Evolutionary conservation across 768 basidiomycete species (phyloP), one percentile per base, ranked within the genome.

Genomic region (Lactifluus rugatus): DNA sequence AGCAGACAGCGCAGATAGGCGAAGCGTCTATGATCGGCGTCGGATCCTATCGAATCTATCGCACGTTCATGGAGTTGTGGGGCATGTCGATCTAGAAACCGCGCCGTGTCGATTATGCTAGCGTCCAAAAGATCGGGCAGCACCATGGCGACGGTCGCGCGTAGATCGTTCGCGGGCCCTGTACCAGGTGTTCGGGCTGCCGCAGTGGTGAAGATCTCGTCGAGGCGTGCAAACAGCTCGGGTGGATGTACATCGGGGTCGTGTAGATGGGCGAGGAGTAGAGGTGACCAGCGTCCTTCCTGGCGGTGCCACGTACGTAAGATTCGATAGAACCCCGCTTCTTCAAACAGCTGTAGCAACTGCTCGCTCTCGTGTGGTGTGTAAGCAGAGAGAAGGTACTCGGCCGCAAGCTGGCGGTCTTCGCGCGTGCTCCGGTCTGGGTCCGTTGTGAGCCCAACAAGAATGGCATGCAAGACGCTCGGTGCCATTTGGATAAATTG

Each of bases 401-500:
- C 96, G 8, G 86, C 84, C 0, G 96, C 96, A 6, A 99, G 78
- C 67, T 99, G 93, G 14, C 96, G 84, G 71, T 98, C 96, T 67
- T 98, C 95, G 25, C 85, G 79, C 0, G 91, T 96, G 66, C 79
- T 81, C 16, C 74, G 71, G 68, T 95, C 91, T 0, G 75, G 67
- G 67, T 93, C 91, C 58, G 81, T 76, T 0, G 90, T 82, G 13
- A 99, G 83, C 6, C 81, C 81, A 57, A 87, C 76, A 49, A 99
- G 80, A 65, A 97, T 82, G 41, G 73, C 76, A 65, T 93, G 86
- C 17, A 93, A 75, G 3, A 80, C 74, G 59, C 79, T 84, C 1
- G 85, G 81, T 0, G 85, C 72, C 42, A 93, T 75, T 13, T 53
- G 44, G 25, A 58, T 77, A 70, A 85, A 91, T 71, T 96, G 93